Conservation (phyloP, 768 basidiomycete species). For the Multifurca ochricompacta region DNA sequence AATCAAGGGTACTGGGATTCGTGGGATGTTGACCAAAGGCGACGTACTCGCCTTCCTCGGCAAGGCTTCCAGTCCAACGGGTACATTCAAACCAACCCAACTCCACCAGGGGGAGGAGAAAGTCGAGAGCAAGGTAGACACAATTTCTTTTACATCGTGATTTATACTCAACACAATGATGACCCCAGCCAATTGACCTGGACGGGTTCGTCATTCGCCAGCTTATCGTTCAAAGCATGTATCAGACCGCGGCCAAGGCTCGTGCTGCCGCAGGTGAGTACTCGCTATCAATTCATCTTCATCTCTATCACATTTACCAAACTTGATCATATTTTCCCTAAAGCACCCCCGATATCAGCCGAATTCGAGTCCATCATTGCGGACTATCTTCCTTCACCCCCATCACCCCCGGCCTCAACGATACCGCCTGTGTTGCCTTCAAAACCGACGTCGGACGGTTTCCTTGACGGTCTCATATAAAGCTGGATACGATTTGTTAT, state of each 20-base stretch:
- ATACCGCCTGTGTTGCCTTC: constrained; percentile 17
- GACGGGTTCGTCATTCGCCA: constrained; percentile 60
- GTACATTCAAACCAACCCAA: constrained; percentile 54
- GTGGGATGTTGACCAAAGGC: constrained; percentile 95
- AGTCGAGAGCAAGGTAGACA: constrained; percentile 33
- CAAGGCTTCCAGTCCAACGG: constrained; percentile 67
- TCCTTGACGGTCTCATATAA: constrained; percentile 21
- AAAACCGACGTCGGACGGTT: constrained; percentile 15
- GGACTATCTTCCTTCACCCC: constrained; percentile 52
- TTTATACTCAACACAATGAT: neutral
- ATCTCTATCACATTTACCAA: neutral
- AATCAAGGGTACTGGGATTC: constrained; percentile 83
- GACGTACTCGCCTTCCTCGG: constrained; percentile 86
- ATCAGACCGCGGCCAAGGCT: constrained; percentile 46
- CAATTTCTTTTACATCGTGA: neutral
- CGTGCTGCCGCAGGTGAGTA: constrained; percentile 36
- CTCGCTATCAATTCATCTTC: neutral
- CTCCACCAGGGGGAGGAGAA: constrained; percentile 21
- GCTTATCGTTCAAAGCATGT: constrained; percentile 55
- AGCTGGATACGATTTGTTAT: neutral
- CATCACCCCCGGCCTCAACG: constrained; percentile 15
- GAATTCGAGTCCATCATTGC: constrained; percentile 70
- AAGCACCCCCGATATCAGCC: constrained; percentile 35
- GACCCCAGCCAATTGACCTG: constrained; percentile 39
- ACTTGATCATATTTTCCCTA: constrained; percentile 12